Evolutionary conservation across 257 asterid genomes (phyloP), one percentile per base, ranked within the genome.

Genomic region (Vinca minor): DNA sequence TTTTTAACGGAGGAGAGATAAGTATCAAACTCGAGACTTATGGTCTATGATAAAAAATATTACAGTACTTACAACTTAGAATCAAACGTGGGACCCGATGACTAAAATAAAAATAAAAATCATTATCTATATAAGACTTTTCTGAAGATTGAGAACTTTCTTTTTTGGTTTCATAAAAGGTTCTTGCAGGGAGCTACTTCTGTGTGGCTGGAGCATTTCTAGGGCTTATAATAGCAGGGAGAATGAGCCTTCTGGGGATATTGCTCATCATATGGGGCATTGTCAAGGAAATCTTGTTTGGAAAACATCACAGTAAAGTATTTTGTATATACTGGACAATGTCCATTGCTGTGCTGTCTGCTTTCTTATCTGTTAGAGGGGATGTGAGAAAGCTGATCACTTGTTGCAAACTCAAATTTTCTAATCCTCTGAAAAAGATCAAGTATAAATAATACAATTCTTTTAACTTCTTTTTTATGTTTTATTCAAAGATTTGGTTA

Each of bases 161-260:
- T 60, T 49, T n/a, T 44, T 45, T 53, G 36, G 54, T 21, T n/a
- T 9, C 5, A 26, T 11, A 45, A 4, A 81, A 84, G 95, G 82
- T 87, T 68, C 66, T 81, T 64, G 79, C 70, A 23, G 95, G 95
- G 49, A 77, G 92, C 74, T 84, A 79, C 74, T 71, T 87, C 18
- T 76, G 83, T 57, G 80, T 87, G 18, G 83, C 81, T 0, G 95
- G 92, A 52, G 87, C 95, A 60, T 41, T 83, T 38, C 50, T 83
- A 31, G 85, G 95, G 25, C 64, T 82, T 48, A 52, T 77, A 4
- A 71, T 64, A 67, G 67, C 79, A 0, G 82, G 88, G 34, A 79
- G 88, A 75, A 60, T 79, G 79, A 76, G 88, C 72, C 60, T 81
- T 20, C 65, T 72, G 18, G 95, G 95, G 9, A 20, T 76, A 44